Percentiles rank a stretch among this genome's conserved stretches.
Conservation (phyloP, 2,329 filamentous ascomycete species). For the Diaporthe destruens region DNA sequence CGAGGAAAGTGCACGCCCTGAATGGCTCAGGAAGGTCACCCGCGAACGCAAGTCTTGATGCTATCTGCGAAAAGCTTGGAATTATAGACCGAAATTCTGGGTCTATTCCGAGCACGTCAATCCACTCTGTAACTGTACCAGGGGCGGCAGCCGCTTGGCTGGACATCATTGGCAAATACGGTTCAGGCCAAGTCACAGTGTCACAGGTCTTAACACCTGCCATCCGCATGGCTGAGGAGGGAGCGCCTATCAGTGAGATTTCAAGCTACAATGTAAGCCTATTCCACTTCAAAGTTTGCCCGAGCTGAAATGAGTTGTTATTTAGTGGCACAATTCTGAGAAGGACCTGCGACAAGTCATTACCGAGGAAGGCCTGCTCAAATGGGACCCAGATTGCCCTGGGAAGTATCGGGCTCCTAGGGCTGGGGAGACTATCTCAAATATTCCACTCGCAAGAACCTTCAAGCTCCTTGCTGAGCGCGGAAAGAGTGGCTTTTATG, state of each 20-base stretch:
- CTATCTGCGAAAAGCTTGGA: conserved; percentile 76
- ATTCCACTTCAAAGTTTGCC: conserved; percentile 55
- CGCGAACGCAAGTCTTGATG: conserved; percentile 75
- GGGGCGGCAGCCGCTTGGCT: conserved; percentile 46
- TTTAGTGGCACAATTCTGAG: conserved; percentile 46
- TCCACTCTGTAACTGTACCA: conserved; percentile 85
- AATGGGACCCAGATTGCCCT: conserved; percentile 73
- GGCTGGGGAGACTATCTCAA: conserved; percentile 87
- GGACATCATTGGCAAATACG: conserved; percentile 35
- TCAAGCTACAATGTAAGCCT: conserved; percentile 80
- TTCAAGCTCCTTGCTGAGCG: conserved; percentile 81
- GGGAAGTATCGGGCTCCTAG: conserved; percentile 79
- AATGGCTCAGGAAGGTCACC: conserved; percentile 93
- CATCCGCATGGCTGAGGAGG: conserved; percentile 37
- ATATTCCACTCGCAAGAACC: conserved; percentile 81
- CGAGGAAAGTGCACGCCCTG: conserved; percentile 82
- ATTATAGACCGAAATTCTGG: conserved; percentile 67
- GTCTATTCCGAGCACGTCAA: conserved; percentile 78
- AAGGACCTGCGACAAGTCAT: conserved; percentile 43
- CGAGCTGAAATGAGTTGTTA: neutral
- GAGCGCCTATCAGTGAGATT: conserved; percentile 74
- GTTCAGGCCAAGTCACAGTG: conserved; percentile 11
- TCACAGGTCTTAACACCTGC: conserved; percentile 31
- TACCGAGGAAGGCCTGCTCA: conserved; percentile 76
- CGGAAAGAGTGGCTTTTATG: conserved; percentile 90